Evolutionary conservation across 2,329 filamentous ascomycete genomes (phyloP), one percentile per base, ranked within the genome.

Genomic region (Calonectria henricotiae): DNA sequence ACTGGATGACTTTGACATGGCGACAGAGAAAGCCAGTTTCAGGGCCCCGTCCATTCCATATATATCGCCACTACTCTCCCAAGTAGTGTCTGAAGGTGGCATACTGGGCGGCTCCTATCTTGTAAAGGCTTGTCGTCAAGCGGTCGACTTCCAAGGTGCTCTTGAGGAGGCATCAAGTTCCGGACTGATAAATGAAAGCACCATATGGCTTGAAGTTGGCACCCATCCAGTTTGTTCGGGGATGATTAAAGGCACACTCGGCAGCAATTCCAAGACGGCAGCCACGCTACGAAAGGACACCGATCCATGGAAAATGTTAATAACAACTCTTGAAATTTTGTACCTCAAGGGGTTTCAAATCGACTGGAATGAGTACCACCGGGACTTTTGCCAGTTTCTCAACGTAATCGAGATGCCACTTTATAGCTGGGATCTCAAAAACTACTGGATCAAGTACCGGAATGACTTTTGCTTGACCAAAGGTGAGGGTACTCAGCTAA

Each of bases 391-490:
- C 23, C 66, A 74, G 0, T 81, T 79, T 13, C 80, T 83, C 3
- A 80, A 81, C 4, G 84, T 94, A 11, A 81, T 94, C 6, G 84
- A 89, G 6, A 83, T 95, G 0, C 93, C 93, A 0, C 87, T 88
- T 1, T 95, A 95, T 79, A 86, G 87, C 0, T 95, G 92, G 82
- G 91, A 95, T 76, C 85, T 90, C 75, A 93, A 94, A 85, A 92
- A 89, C 73, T 94, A 94, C 79, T 91, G 89, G 89, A 84, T 90
- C 47, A 85, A 87, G 75, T 90, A 90, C 77, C 81, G 87, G 71
- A 91, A 93, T 71, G 91, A 94, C 80, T 95, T 92, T 90, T 89
- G 87, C 25, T 84, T 94, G 43, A 90, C 87, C 71, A 95, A 95
- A 85, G 49, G 89, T 89, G 67, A 85, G 15, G 41, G 65, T 4